Evolutionary conservation across 2,329 filamentous ascomycete genomes (phyloP).

Genomic region (Gremmenia infestans): DNA sequence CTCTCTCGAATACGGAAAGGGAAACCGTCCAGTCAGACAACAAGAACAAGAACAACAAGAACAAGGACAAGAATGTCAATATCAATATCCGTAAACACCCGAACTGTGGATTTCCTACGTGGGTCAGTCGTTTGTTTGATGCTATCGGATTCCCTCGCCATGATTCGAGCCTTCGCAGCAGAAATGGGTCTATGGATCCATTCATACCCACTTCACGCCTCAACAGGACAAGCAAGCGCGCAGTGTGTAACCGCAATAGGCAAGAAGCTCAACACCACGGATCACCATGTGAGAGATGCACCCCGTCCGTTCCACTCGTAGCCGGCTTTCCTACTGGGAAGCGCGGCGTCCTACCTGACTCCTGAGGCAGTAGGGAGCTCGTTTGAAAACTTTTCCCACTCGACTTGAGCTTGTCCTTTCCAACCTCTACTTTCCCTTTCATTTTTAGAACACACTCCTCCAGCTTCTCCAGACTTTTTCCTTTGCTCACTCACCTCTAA

Average conservation of each 20-base stretch:
- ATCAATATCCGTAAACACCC: conserved; percentile 9
- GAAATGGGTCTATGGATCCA: conserved; percentile 3
- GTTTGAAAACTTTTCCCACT: conserved; percentile 17
- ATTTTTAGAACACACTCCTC: conserved; percentile 7
- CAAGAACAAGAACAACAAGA: too few species aligned
- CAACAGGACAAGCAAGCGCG: conserved; percentile 9
- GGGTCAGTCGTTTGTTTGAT: background rate
- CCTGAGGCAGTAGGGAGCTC: conserved; percentile 2
- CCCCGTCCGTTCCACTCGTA: background rate
- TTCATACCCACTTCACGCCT: conserved; percentile 9
- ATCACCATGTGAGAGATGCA: conserved; percentile 13
- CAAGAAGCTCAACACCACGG: conserved; percentile 11
- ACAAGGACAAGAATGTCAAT: too few species aligned
- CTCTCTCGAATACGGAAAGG: background rate
- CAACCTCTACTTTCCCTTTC: conserved; percentile 5
- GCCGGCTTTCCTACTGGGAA: background rate
- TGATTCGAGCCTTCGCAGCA: background rate
- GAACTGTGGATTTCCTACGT: background rate
- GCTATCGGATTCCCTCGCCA: background rate
- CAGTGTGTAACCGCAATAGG: conserved; percentile 9
- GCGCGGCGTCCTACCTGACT: too few species aligned
- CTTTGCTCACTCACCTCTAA: conserved; percentile 1
- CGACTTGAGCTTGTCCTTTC: conserved; percentile 13
- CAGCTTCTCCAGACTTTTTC: conserved; percentile 18
- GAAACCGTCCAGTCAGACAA: too few species aligned